Base-by-base conservation (phyloP, 768 basidiomycete species). In the Xerocomellus amylosporus region DNA sequence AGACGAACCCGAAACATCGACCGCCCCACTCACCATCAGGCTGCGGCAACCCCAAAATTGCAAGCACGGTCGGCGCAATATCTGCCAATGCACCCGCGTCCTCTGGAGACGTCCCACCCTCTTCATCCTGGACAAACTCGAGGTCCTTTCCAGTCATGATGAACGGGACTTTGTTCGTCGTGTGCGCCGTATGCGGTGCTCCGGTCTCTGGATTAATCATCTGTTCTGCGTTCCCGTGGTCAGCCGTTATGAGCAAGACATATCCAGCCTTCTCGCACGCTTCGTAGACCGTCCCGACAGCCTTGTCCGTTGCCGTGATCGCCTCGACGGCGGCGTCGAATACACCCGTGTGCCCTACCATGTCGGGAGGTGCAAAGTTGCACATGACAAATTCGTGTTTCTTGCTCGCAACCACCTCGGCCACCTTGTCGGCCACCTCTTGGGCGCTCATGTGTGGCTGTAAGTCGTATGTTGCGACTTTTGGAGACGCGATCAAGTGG, bases 361-460 rank as follows among this genome's bases (percentile, higher is more conserved):
- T 96, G 66, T 98, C 94, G 5, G 94, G 94, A 34, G 94, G 94
- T 4, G 94, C 94, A 71, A 96, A 97, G 75, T 96, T 97, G 77
- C 93, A 96, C 93, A 97, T 97, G 54, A 97, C 82, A 65, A 97
- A 97, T 41, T 95, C 89, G 64, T 90, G 80, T 43, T 85, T 77
- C 51, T 77, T 73, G 61, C 76, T 75, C 64, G 79, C 80, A 58
- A 98, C 80, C 8, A 93, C 79, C 71, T 92, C 87, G 2, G 90
- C 90, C n/a, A 97, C 93, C 71, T 91, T 92, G 64, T 93, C 89
- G 0, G 93, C 94, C 17, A 98, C 94, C 37, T 76, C 81, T 58
- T 90, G 87, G 5, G 85, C 93, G 66, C 85, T 88, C 94, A 98
- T 97, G 63, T 85, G 82, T 3, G 94, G 94, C 59, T 90, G 79